A percentile compares a stretch with the other conserved stretches of the same genome.
Evolutionary conservation across 768 basidiomycete species (phyloP).

Genomic region (Cystofilobasidium macerans): DNA sequence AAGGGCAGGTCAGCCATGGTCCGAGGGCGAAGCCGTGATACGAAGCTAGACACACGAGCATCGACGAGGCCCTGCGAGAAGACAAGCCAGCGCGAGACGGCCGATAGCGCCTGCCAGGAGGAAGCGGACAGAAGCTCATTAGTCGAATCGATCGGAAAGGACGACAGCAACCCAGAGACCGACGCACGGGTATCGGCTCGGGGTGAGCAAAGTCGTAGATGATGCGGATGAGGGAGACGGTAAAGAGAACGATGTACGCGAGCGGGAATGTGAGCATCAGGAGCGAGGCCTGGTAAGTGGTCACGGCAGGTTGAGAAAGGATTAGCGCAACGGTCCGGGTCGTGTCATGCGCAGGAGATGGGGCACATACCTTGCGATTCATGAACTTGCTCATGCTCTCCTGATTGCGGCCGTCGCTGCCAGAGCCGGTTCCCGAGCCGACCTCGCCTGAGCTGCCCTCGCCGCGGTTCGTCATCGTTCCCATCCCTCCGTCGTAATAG

Average conservation of each 20-base stretch:
- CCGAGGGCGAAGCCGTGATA: too few species aligned
- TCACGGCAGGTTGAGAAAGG: conserved; percentile 29
- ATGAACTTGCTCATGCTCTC: conserved; percentile 38
- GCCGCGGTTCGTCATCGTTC: not conserved
- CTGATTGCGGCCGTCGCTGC: conserved; percentile 12
- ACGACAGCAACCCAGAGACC: not conserved
- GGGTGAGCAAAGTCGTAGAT: conserved; percentile 33
- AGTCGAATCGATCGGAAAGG: not conserved
- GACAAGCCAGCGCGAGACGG: conserved; percentile 36
- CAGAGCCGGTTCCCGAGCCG: conserved; percentile 4
- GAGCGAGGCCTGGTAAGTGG: conserved; percentile 37
- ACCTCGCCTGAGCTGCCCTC: not conserved
- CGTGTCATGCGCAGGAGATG: too few species aligned
- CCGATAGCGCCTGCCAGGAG: conserved; percentile 31
- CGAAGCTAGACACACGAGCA: conserved; percentile 22
- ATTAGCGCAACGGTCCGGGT: too few species aligned
- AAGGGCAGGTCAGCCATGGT: not conserved
- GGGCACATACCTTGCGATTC: conserved; percentile 33
- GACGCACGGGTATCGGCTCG: conserved; percentile 3
- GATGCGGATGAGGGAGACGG: conserved; percentile 37
- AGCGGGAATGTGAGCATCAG: conserved; percentile 39
- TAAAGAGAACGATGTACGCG: conserved; percentile 38
- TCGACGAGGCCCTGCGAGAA: conserved; percentile 36
- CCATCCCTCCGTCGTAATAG: not conserved
- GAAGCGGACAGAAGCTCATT: conserved; percentile 32